phyloP scores from a whole-genome alignment of 306 rosid species.

The Trichosanthes truncata region DNA sequence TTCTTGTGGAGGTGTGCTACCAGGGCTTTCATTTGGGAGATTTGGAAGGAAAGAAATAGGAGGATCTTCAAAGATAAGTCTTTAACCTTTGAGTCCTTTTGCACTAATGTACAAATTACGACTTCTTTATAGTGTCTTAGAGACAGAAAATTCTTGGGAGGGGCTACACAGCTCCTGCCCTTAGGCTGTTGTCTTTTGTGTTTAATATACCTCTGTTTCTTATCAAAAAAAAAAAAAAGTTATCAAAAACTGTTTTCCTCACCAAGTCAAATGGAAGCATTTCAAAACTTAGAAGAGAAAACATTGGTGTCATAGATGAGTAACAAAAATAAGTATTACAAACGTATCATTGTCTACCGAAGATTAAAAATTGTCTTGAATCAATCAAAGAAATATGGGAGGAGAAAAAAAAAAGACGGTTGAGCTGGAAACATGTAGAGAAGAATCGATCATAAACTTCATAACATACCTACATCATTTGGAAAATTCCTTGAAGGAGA shows the following conservation, averaged over 20 bases:
- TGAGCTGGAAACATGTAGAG: background rate
- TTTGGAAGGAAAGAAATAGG: no score
- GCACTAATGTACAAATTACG: no score
- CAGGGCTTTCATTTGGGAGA: no score
- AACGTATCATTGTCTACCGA: background rate
- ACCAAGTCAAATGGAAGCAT: background rate
- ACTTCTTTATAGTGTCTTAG: no score
- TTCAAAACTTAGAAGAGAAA: background rate
- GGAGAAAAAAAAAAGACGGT: background rate
- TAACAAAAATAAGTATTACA: background rate
- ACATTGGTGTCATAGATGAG: background rate
- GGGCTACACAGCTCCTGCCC: no score
- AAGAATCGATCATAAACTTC: background rate
- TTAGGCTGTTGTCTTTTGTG: no score
- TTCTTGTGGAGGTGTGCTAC: no score
- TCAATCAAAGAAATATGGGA: background rate
- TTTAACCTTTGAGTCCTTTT: no score
- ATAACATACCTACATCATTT: constrained; percentile 38
- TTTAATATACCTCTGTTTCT: no score
- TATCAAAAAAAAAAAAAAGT: no score
- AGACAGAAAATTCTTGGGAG: no score
- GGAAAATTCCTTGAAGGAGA: constrained; percentile 15
- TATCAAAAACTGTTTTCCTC: background rate
- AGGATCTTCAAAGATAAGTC: no score
- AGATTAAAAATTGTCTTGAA: background rate